Evolutionary conservation across 2,329 filamentous ascomycete genomes (phyloP).

Genomic region (Emmonsiellopsis sp.): DNA sequence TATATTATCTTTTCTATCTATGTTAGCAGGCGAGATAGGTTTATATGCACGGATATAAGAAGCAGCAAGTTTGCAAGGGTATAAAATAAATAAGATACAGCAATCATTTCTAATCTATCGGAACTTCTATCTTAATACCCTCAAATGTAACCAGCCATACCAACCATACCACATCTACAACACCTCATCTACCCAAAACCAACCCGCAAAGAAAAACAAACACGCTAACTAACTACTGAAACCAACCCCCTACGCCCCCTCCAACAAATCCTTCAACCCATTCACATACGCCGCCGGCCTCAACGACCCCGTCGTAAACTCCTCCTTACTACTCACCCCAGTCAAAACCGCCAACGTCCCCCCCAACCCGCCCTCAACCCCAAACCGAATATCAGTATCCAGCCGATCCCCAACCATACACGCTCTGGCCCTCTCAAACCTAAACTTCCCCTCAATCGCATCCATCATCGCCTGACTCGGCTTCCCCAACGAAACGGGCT

Average conservation of each 20-base stretch:
- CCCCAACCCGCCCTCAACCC: slow-evolving; percentile 78
- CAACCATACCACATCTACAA: neutral
- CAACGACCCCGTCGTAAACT: slow-evolving; percentile 65
- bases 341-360: slow-evolving; percentile 87
- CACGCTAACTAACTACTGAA: neutral
- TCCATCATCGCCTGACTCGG: slow-evolving; percentile 99
- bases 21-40: too few relatives aligned
- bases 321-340: slow-evolving; percentile 72
- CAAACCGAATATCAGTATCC: slow-evolving; percentile 94
- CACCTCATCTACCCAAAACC: neutral
- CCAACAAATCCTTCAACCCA: slow-evolving; percentile 64
- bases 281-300: slow-evolving; percentile 79
- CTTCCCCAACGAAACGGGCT: slow-evolving; percentile 78
- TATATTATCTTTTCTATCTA: too few relatives aligned
- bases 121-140: neutral
- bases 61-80: neutral
- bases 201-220: neutral
- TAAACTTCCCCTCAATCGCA: slow-evolving; percentile 90
- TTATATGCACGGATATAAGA: too few relatives aligned
- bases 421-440: slow-evolving; percentile 70
- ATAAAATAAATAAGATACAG: neutral
- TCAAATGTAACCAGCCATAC: neutral
- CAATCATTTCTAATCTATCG: neutral
- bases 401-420: slow-evolving; percentile 95
- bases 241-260: neutral